These are phyloP conservation scores for Verticillium nonalfalfae DNA, from an alignment of 2,329 filamentous ascomycete species.

Conservation along the genomic window DNA sequence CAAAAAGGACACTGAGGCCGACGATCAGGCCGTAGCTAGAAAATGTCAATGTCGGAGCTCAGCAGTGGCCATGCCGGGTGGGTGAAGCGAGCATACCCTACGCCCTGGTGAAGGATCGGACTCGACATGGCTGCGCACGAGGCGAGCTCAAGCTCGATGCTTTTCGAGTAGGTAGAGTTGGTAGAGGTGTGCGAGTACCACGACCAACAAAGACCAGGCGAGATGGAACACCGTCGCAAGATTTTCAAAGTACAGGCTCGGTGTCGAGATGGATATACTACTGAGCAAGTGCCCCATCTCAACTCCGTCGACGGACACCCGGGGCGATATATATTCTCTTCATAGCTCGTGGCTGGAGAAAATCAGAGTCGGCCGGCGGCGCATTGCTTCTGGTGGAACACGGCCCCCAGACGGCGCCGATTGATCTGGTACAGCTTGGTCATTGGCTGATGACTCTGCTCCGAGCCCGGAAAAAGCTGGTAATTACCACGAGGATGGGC, in stretches of 20 bases:
- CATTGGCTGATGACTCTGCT: not conserved
- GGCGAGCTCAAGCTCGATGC: not conserved
- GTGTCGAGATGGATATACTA: not conserved
- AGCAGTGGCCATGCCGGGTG: not conserved
- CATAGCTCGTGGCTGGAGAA: not conserved
- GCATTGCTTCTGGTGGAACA: not conserved
- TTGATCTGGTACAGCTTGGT: not conserved
- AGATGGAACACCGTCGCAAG: not conserved
- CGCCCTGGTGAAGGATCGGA: slow-evolving; percentile 9
- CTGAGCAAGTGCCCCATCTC: not conserved
- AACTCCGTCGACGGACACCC: not conserved
- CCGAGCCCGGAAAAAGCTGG: not conserved
- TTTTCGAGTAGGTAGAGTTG: not conserved
- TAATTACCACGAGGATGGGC: not conserved
- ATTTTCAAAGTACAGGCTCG: not conserved
- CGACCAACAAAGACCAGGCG: not conserved
- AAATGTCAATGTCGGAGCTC: not conserved
- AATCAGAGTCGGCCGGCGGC: not conserved
- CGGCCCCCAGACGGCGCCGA: not conserved
- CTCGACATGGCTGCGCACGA: not conserved
- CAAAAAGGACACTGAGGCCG: slow-evolving; percentile 9
- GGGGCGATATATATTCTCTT: not conserved
- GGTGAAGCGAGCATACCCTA: slow-evolving; percentile 4
- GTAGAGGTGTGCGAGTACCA: not conserved
- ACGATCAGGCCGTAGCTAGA: slow-evolving; percentile 11